Evolutionary conservation across 176 grass and related monocot genomes (phyloP).

Genomic region (Oryza australiensis): DNA sequence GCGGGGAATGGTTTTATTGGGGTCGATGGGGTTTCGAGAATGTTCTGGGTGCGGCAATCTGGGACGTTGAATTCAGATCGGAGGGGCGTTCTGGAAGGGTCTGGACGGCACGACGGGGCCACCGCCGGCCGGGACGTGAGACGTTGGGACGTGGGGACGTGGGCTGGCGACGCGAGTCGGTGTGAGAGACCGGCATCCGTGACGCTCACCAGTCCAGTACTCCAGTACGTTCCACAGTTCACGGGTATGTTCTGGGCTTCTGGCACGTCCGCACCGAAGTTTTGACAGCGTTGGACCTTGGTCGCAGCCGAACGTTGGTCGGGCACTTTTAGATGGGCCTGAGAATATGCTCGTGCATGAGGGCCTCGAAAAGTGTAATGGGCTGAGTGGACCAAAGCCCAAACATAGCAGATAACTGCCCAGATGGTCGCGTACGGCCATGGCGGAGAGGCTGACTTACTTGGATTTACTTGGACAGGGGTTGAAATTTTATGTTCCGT

Average conservation of each 20-base stretch:
- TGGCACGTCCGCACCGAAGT: too few species aligned
- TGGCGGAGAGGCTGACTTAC: too few species aligned
- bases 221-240: constrained; percentile 17
- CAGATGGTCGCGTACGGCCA: too few species aligned
- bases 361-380: too few species aligned
- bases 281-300: too few species aligned
- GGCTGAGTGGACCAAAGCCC: too few species aligned
- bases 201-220: not conserved
- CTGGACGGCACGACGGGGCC: not conserved
- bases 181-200: not conserved
- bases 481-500: too few species aligned
- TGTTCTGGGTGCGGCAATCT: constrained; percentile 31
- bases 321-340: too few species aligned
- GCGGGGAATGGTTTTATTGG: constrained; percentile 31
- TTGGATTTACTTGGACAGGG: too few species aligned
- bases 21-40: constrained; percentile 43
- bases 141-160: not conserved
- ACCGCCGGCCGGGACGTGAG: not conserved
- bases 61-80: constrained; percentile 34
- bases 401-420: too few species aligned
- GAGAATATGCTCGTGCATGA: too few species aligned
- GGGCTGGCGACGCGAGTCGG: not conserved
- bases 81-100: constrained; percentile 50
- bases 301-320: too few species aligned
- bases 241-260: not conserved